Conservation (phyloP, 169 alveolate genomes). For the Plasmodium vinckei region DNA sequence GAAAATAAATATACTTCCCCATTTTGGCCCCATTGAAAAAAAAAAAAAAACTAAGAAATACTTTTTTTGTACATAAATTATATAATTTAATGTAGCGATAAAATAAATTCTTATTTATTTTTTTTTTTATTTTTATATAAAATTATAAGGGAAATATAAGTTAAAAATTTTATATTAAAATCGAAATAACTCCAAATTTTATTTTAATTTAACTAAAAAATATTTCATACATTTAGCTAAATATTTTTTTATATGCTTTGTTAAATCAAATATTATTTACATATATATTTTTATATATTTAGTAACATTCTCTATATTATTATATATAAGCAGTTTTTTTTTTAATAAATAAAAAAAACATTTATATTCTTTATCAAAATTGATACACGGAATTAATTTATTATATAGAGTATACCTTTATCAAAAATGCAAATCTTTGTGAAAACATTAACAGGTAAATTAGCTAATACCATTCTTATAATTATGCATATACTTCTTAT, state of each 20-base stretch:
- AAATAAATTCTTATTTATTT: background rate
- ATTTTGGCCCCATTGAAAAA: constrained; percentile 60
- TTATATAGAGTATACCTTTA: constrained; percentile 5
- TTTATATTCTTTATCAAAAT: constrained; percentile 1
- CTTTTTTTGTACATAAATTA: constrained; percentile 10
- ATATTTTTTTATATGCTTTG: constrained; percentile 38
- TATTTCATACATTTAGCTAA: background rate
- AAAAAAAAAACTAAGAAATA: constrained; percentile 14
- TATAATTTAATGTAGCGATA: background rate
- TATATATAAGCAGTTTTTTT: constrained; percentile 25
- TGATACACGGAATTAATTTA: constrained; percentile 3
- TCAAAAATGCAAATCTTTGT: constrained; percentile 95
- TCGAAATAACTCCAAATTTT: background rate
- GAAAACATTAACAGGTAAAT: constrained; percentile 96
- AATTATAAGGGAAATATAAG: background rate
- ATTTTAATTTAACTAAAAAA: background rate
- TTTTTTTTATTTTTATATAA: constrained; percentile 4
- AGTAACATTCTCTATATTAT: constrained; percentile 12
- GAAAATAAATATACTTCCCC: constrained; percentile 28
- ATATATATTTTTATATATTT: constrained; percentile 26
- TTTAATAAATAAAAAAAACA: constrained; percentile 17
- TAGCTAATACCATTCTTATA: background rate
- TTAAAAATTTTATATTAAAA: constrained; percentile 1
- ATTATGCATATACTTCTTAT: background rate
- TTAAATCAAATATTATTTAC: constrained; percentile 35